Evolutionary conservation across 2,329 filamentous ascomycete genomes (phyloP).

Genomic region (Cordyceps javanica): DNA sequence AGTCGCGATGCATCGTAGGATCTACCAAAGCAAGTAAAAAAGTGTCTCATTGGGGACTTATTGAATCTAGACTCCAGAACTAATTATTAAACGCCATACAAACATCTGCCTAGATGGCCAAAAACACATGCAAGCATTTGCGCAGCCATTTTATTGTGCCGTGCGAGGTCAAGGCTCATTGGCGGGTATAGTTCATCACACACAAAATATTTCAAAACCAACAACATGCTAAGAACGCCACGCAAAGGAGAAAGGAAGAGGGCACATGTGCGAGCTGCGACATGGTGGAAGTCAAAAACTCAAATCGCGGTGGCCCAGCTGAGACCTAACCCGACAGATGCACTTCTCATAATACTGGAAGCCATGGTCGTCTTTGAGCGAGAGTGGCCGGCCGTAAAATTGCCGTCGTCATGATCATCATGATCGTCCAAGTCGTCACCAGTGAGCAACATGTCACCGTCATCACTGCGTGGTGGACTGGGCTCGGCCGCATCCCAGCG

Average conservation of each 20-base stretch:
- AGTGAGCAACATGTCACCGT: conserved; percentile 16
- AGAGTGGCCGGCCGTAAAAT: conserved; percentile 26
- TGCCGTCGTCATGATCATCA: conserved; percentile 1
- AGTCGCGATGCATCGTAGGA: neutral
- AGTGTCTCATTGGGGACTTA: neutral
- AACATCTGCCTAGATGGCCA: neutral
- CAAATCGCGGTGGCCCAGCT: conserved; percentile 12
- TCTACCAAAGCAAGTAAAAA: neutral
- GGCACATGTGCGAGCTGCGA: neutral
- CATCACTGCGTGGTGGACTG: conserved; percentile 25
- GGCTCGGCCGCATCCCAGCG: conserved; percentile 22
- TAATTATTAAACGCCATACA: neutral
- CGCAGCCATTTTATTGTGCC: neutral
- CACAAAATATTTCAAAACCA: neutral
- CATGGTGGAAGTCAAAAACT: neutral
- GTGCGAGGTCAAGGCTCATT: neutral
- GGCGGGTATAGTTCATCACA: conserved; percentile 8
- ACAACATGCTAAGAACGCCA: conserved; percentile 1
- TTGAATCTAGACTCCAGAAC: too few species aligned
- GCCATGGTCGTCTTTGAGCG: conserved; percentile 30
- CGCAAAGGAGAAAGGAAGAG: neutral
- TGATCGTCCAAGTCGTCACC: conserved; percentile 14
- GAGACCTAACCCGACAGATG: neutral
- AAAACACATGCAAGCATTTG: neutral
- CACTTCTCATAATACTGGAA: neutral